Conservation (phyloP, 192 early-diverging fungal genomes). For the Phycomyces nitens region DNA sequence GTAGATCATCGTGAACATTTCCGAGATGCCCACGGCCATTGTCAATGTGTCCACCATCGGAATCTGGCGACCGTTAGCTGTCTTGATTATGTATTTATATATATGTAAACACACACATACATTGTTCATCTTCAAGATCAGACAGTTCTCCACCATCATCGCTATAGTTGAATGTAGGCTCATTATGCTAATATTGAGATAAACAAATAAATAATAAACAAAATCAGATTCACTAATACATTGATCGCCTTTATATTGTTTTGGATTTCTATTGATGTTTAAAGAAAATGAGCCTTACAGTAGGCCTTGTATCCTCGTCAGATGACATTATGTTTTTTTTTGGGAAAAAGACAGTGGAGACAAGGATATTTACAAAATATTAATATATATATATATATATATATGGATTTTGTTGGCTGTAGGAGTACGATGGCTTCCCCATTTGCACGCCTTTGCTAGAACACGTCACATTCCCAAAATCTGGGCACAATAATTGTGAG, state of each 20-base stretch:
- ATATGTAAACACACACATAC: constrained; percentile 7
- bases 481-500: too few relatives aligned
- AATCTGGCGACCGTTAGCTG: not conserved
- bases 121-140: constrained; percentile 36
- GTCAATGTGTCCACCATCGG: constrained; percentile 10
- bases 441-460: too few relatives aligned
- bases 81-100: not conserved
- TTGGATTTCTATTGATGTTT: not conserved
- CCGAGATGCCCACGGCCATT: not conserved
- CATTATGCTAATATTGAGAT: constrained; percentile 7
- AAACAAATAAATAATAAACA: not conserved
- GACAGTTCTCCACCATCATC: constrained; percentile 28
- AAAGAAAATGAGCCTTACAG: not conserved
- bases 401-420: too few relatives aligned
- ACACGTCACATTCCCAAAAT: too few relatives aligned
- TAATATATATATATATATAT: too few relatives aligned
- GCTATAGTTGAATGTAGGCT: constrained; percentile 10
- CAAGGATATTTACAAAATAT: too few relatives aligned
- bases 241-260: not conserved
- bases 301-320: not conserved
- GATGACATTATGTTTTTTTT: not conserved
- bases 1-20: constrained; percentile 5
- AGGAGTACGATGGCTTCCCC: too few relatives aligned
- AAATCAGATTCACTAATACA: not conserved
- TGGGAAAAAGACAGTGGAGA: too few relatives aligned